Evolutionary conservation across 768 basidiomycete species (phyloP).

Genomic region (Collybia sp.): DNA sequence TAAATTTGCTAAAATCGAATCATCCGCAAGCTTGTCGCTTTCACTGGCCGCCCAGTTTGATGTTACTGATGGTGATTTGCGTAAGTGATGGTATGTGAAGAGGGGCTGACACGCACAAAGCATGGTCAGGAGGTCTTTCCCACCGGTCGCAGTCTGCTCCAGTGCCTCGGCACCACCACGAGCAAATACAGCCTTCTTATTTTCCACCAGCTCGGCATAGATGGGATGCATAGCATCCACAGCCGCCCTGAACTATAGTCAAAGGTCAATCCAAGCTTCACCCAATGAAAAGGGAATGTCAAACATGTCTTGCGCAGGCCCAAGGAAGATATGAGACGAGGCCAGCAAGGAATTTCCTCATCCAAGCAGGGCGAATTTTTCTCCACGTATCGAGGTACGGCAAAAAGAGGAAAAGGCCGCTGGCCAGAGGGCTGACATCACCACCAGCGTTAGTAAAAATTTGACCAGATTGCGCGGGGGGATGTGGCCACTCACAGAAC

Average conservation of each 20-base stretch:
- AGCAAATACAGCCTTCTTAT: constrained; percentile 10
- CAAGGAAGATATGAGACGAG: constrained; percentile 14
- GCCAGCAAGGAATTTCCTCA: constrained; percentile 13
- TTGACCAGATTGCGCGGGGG: no score
- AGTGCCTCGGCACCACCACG: constrained; percentile 14
- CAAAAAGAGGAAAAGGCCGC: constrained; percentile 16
- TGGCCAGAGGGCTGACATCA: constrained; percentile 14
- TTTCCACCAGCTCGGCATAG: constrained; percentile 9
- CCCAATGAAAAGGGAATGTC: not conserved
- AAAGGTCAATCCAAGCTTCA: not conserved
- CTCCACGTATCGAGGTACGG: constrained; percentile 18
- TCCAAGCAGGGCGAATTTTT: constrained; percentile 16
- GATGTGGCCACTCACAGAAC: constrained; percentile 6
- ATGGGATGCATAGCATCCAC: constrained; percentile 16
- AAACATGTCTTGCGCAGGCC: constrained; percentile 14
- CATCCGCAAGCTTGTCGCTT: constrained; percentile 20
- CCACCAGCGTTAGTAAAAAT: not conserved
- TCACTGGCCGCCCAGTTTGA: constrained; percentile 23
- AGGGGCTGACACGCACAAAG: constrained; percentile 11
- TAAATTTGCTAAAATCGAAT: constrained; percentile 23
- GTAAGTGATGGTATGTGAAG: not conserved
- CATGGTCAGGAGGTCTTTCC: constrained; percentile 17
- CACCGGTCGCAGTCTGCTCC: constrained; percentile 11
- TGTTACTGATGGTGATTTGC: constrained; percentile 16
- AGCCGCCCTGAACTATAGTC: constrained; percentile 16